Base-by-base conservation (phyloP, 345 rosid genomes). In the Brassica carinata region DNA sequence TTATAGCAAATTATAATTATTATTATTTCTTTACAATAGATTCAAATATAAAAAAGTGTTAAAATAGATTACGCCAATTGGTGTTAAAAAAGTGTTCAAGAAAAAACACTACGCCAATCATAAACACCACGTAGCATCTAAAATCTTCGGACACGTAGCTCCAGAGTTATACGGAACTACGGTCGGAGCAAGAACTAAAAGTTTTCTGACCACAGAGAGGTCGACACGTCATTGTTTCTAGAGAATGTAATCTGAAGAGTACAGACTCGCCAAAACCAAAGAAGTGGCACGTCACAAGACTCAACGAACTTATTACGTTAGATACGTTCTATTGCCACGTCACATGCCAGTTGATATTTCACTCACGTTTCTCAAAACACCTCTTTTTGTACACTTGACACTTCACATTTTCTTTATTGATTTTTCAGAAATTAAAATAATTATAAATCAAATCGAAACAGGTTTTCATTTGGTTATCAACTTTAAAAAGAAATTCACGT, bases 401-500 rank as follows among this genome's bases (percentile, higher is more conserved):
- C 74, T 38, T 75, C 66, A 38, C 68, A 59, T 63, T 11, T 53
- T 69, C 63, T 30, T 3, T 3, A 8, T 43, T 34, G 45, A 14
- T 61, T 68, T 4, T 31, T 72, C 48, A 48, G 8, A 68, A 29
- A 31, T 67, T 8, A 59, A 64, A 45, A 31, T 8, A 69, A 40
- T 17, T 9, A 69, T 62, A 72, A 5, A 43, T 73, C 69, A 67
- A 77, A 81, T 71, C 78, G 2, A 72, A 15, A 19, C 19, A 18
- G 58, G 78, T 19, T 72, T 75, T 55, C 70, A 67, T 81, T 81
- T 81, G 77, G 84, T 76, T 81, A 81, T 76, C 80, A 72, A 81
- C 77, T 67, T 71, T 27, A 7, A 13, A 76, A 71, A 76, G 30
- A 55, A 43, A 73, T 71, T 80, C 84, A 81, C 84, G 84, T 81